phyloP scores from a whole-genome alignment of 768 basidiomycete species.

The Saitozyma podzolica region DNA sequence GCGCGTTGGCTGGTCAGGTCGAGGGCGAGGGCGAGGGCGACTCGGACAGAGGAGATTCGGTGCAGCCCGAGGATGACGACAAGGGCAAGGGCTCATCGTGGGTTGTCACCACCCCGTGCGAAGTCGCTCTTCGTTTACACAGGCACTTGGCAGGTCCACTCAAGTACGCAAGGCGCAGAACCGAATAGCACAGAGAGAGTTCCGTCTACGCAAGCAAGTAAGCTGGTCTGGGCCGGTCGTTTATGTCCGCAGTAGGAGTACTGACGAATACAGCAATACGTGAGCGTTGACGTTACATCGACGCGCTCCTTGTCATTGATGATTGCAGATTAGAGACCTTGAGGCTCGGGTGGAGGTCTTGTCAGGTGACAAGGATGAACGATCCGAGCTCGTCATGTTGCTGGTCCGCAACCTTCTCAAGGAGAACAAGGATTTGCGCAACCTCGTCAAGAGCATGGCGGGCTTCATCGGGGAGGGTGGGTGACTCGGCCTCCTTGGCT shows the following conservation, averaged over 20 bases:
- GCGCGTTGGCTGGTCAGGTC: too few species aligned
- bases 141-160: constrained; percentile 9
- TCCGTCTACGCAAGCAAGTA: constrained; percentile 87
- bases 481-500: constrained; percentile 50
- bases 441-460: constrained; percentile 71
- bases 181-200: constrained; percentile 80
- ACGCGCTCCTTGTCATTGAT: neutral
- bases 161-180: constrained; percentile 51
- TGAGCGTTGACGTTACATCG: constrained; percentile 30
- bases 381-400: constrained; percentile 75
- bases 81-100: too few species aligned
- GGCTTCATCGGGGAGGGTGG: constrained; percentile 84
- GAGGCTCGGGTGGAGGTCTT: constrained; percentile 94
- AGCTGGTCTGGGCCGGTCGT: constrained; percentile 43
- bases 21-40: too few species aligned
- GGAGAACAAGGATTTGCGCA: constrained; percentile 82
- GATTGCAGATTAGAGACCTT: constrained; percentile 79
- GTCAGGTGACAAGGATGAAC: constrained; percentile 88
- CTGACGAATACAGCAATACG: constrained; percentile 28
- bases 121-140: too few species aligned
- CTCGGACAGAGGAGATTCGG: too few species aligned
- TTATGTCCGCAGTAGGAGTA: neutral
- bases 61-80: too few species aligned
- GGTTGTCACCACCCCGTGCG: too few species aligned
- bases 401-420: constrained; percentile 80